Evolutionary conservation across 2,329 filamentous ascomycete species (phyloP).

Genomic region (Aspergillus persii): DNA sequence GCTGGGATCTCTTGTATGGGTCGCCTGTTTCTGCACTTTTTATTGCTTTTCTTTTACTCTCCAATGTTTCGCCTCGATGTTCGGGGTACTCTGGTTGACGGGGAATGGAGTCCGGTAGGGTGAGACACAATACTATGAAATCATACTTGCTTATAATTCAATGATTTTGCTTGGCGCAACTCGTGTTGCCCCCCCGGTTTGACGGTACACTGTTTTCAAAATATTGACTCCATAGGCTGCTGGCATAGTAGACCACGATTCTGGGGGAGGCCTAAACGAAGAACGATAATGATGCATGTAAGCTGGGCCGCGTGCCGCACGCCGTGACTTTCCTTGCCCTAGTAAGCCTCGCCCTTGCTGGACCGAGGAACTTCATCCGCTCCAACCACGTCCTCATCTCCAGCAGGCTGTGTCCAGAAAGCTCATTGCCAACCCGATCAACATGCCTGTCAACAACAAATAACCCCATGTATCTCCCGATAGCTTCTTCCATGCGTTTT

Average conservation of each 20-base stretch:
- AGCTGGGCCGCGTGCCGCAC: too few species aligned
- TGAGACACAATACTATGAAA: constrained; percentile 8
- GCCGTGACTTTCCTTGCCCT: neutral
- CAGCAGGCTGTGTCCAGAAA: neutral
- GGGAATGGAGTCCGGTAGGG: constrained; percentile 10
- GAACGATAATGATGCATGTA: too few species aligned
- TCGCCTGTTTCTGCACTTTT: constrained; percentile 6
- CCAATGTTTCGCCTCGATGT: constrained; percentile 1
- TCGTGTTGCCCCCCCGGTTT: neutral
- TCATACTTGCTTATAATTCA: constrained; percentile 1
- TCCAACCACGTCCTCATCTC: neutral
- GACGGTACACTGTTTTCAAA: too few species aligned
- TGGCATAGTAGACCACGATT: neutral
- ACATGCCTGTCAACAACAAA: neutral
- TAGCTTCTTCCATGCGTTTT: constrained; percentile 30
- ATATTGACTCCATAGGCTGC: neutral
- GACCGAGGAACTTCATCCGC: neutral
- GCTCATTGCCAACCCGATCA: neutral
- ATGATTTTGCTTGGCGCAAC: neutral
- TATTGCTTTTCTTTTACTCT: neutral
- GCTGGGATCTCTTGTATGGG: constrained; percentile 5
- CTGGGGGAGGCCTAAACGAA: neutral
- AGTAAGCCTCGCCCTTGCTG: neutral
- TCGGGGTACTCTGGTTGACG: constrained; percentile 10
- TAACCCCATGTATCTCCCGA: constrained; percentile 28